Percentiles rank a stretch among this genome's conserved stretches.
Conservation (phyloP, 441 rosid genomes). For the Erodium moschatum region DNA sequence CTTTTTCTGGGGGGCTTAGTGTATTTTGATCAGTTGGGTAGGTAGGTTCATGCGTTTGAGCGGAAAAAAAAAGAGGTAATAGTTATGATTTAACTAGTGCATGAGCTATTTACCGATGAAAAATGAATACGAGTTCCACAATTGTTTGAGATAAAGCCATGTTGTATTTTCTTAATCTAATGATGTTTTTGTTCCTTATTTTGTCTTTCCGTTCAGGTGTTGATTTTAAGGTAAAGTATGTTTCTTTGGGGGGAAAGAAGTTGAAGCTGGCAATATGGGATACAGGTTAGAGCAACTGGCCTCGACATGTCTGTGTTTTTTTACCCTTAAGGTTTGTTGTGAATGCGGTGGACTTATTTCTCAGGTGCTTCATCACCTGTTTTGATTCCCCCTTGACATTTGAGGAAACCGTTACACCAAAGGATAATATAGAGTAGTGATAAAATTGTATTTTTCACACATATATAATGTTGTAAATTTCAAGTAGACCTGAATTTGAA, state of each 20-base stretch:
- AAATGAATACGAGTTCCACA: no score
- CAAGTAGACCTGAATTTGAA: neutral
- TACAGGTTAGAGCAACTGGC: conserved; percentile 38
- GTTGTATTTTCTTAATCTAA: neutral
- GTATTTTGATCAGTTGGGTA: no score
- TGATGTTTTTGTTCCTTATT: conserved; percentile 9
- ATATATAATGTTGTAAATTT: neutral
- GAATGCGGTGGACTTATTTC: neutral
- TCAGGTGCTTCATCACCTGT: no score
- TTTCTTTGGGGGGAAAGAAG: conserved; percentile 46
- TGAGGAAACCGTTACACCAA: neutral
- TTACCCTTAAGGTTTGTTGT: neutral
- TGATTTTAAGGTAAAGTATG: conserved; percentile 66
- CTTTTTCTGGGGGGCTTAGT: no score
- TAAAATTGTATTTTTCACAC: neutral
- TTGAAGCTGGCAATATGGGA: conserved; percentile 78
- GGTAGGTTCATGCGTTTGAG: no score
- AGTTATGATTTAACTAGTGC: no score
- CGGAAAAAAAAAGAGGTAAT: no score
- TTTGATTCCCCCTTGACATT: no score
- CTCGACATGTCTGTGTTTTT: neutral
- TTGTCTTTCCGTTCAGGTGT: conserved; percentile 37
- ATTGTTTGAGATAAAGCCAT: no score
- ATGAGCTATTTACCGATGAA: no score
- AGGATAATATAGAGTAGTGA: neutral